Percentiles rank a stretch among this genome's conserved stretches.
phyloP scores from a whole-genome alignment of 164 flowering plant species.

The Platanus orientalis region DNA sequence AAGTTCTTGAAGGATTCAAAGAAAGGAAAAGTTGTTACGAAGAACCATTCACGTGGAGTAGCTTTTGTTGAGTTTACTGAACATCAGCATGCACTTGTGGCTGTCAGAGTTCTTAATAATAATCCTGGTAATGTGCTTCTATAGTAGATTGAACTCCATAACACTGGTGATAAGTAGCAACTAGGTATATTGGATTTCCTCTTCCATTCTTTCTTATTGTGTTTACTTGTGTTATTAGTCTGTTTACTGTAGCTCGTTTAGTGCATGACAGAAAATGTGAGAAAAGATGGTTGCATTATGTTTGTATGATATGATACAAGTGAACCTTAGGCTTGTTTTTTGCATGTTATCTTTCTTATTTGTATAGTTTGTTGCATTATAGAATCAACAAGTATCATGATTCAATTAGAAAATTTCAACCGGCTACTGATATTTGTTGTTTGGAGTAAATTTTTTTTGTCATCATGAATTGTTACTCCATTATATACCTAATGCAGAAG shows the following conservation, averaged over 20 bases:
- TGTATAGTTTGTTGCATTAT: too few species aligned
- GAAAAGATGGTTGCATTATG: not conserved
- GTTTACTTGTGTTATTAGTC: not conserved
- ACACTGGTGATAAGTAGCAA: not conserved
- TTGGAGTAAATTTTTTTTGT: too few species aligned
- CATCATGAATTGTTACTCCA: too few species aligned
- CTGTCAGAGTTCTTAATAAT: conserved; percentile 89
- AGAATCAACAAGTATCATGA: too few species aligned
- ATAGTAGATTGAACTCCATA: not conserved
- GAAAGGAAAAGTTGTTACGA: conserved; percentile 39
- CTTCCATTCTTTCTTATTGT: too few species aligned
- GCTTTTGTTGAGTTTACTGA: conserved; percentile 90
- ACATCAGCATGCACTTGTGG: conserved; percentile 97
- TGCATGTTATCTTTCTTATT: too few species aligned
- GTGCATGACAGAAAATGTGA: not conserved
- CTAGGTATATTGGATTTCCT: not conserved
- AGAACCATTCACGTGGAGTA: conserved; percentile 73
- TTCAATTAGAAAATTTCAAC: too few species aligned
- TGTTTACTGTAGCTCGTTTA: not conserved
- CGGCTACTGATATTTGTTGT: too few species aligned
- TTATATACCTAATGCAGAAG: too few species aligned
- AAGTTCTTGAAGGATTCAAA: conserved; percentile 61
- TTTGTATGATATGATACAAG: too few species aligned
- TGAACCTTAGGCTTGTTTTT: too few species aligned
- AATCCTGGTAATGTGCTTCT: conserved; percentile 68